A percentile compares a stretch with the other conserved stretches of the same genome.
phyloP scores from a whole-genome alignment of 1,284 basidiomycete species.

The Ganoderma multipileum region DNA sequence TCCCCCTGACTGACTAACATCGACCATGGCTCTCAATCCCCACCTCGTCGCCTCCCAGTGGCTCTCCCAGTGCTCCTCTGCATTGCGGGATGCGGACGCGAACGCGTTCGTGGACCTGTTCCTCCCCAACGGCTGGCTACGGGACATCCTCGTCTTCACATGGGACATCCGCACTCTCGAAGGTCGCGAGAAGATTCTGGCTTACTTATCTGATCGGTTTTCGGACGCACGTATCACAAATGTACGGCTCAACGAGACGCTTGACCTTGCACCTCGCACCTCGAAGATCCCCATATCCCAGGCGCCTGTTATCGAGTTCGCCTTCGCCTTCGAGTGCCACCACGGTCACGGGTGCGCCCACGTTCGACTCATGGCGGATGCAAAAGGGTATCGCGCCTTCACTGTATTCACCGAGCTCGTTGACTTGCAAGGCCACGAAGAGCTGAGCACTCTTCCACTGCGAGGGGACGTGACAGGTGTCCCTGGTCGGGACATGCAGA shows the following conservation, averaged over 20 bases:
- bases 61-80: conserved; percentile 50
- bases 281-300: conserved; percentile 23
- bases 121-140: conserved; percentile 54
- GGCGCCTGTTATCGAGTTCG: conserved; percentile 32
- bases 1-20: neutral
- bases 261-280: conserved; percentile 37
- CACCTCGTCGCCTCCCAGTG: conserved; percentile 47
- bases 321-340: conserved; percentile 51
- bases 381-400: conserved; percentile 32
- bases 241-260: conserved; percentile 40
- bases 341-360: conserved; percentile 47
- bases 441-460: conserved; percentile 24
- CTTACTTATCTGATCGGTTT: conserved; percentile 49
- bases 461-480: conserved; percentile 23
- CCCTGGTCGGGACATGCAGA: conserved; percentile 20
- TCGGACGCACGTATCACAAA: conserved; percentile 33
- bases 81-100: conserved; percentile 43
- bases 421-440: conserved; percentile 43
- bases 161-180: conserved; percentile 69
- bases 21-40: conserved; percentile 19
- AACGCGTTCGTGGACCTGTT: conserved; percentile 45
- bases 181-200: conserved; percentile 46
- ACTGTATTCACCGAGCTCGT: conserved; percentile 36
- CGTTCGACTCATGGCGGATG: conserved; percentile 40
- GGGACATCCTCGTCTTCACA: conserved; percentile 67